Evolutionary conservation across 1,139 yeast genomes (phyloP).

Genomic region (Yamadazyma sp.): DNA sequence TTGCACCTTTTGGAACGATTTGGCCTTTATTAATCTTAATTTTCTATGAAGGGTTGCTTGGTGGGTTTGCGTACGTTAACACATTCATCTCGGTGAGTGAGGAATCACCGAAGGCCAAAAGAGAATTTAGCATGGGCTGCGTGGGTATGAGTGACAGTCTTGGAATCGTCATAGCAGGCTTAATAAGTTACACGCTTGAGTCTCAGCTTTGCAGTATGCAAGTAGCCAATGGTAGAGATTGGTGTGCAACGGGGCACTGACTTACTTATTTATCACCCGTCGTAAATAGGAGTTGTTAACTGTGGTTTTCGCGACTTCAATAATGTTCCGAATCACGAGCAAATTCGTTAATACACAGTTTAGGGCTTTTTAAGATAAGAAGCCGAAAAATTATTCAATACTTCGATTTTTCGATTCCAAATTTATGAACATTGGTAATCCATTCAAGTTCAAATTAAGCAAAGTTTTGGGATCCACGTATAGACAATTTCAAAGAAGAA

Average conservation of each 20-base stretch:
- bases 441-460: neutral
- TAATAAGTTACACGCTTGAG: slow-evolving; percentile 73
- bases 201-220: slow-evolving; percentile 71
- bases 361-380: neutral
- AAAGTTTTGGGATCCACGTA: neutral
- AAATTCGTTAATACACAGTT: neutral
- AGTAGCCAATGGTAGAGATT: slow-evolving; percentile 58
- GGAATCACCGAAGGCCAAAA: slow-evolving; percentile 47
- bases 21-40: slow-evolving; percentile 63
- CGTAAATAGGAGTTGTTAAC: too few relatives aligned
- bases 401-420: neutral
- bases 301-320: neutral
- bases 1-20: slow-evolving; percentile 55
- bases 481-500: neutral
- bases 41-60: slow-evolving; percentile 84
- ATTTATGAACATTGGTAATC: neutral
- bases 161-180: slow-evolving; percentile 82
- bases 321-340: neutral
- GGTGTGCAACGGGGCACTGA: slow-evolving; percentile 47
- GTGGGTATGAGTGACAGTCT: slow-evolving; percentile 90
- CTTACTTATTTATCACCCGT: too few relatives aligned
- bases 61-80: slow-evolving; percentile 88
- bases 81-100: slow-evolving; percentile 81
- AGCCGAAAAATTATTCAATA: neutral
- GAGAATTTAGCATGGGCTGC: slow-evolving; percentile 93